These are phyloP conservation scores for Puccinia brachypodii DNA, from an alignment of 1,284 basidiomycete species.

Conservation along the genomic window DNA sequence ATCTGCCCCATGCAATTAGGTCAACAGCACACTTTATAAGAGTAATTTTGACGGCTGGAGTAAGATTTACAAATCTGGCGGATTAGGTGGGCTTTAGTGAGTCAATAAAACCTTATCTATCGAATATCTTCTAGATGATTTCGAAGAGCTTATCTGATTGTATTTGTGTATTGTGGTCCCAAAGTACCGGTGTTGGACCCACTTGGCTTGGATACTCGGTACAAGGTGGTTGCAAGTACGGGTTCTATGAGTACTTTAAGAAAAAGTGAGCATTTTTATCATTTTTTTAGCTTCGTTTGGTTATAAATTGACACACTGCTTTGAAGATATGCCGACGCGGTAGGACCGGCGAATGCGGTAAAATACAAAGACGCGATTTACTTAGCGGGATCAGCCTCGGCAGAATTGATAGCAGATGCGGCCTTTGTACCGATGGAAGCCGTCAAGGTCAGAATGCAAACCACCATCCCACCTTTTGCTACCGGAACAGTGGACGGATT, in stretches of 20 bases:
- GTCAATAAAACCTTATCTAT: background rate
- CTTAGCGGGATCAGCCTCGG: slow-evolving; percentile 56
- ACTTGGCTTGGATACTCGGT: slow-evolving; percentile 56
- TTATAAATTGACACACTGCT: background rate
- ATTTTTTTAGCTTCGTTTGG: too few relatives aligned
- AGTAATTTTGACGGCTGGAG: slow-evolving; percentile 56
- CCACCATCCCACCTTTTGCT: slow-evolving; percentile 56
- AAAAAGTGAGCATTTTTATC: slow-evolving; percentile 39
- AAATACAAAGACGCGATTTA: slow-evolving; percentile 57
- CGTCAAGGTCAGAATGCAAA: slow-evolving; percentile 57
- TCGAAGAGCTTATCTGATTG: background rate
- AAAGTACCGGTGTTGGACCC: slow-evolving; percentile 55
- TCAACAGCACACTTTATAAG: slow-evolving; percentile 56
- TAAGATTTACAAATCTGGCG: slow-evolving; percentile 55
- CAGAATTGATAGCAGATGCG: slow-evolving; percentile 56
- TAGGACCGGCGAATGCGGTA: slow-evolving; percentile 55
- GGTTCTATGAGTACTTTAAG: slow-evolving; percentile 56
- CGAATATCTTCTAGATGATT: background rate
- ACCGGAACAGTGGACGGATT: slow-evolving; percentile 52
- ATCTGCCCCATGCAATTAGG: slow-evolving; percentile 44
- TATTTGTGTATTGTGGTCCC: too few relatives aligned
- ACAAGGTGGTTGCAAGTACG: slow-evolving; percentile 57
- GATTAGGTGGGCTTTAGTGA: slow-evolving; percentile 54
- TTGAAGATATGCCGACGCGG: slow-evolving; percentile 55
- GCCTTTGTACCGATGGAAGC: slow-evolving; percentile 56